Evolutionary conservation across 1,139 yeast species (phyloP).

Genomic region (Saccharomycopsis hybrid): DNA sequence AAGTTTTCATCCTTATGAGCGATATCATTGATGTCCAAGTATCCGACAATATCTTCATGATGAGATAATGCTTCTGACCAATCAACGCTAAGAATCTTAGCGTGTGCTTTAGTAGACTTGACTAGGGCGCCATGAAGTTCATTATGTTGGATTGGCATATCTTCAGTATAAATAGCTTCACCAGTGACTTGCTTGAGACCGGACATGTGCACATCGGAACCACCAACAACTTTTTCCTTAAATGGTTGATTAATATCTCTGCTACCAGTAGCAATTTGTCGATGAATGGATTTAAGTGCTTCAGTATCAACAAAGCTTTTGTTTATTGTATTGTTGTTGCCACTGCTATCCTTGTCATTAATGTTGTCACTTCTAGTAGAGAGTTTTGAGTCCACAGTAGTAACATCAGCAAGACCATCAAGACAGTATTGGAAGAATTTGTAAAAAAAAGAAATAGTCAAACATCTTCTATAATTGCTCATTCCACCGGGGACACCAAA

Average conservation of each 20-base stretch:
- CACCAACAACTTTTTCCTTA: slow-evolving; percentile 32
- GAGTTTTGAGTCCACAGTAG: not conserved
- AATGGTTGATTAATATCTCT: slow-evolving; percentile 34
- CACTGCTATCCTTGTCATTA: slow-evolving; percentile 10
- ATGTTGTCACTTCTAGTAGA: not conserved
- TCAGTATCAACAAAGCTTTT: slow-evolving; percentile 27
- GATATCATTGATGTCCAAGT: slow-evolving; percentile 35
- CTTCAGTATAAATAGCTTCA: slow-evolving; percentile 39
- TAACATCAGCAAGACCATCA: slow-evolving; percentile 18
- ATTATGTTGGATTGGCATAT: slow-evolving; percentile 34
- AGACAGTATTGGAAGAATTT: slow-evolving; percentile 33
- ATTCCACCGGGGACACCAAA: slow-evolving; percentile 42
- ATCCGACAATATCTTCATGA: slow-evolving; percentile 35
- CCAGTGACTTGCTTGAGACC: slow-evolving; percentile 41
- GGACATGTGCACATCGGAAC: slow-evolving; percentile 35
- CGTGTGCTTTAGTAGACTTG: slow-evolving; percentile 37
- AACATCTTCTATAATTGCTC: slow-evolving; percentile 37
- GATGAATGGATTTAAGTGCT: slow-evolving; percentile 31
- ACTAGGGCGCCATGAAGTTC: slow-evolving; percentile 39
- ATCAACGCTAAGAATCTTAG: slow-evolving; percentile 35
- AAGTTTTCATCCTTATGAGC: slow-evolving; percentile 31
- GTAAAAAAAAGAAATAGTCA: slow-evolving; percentile 38
- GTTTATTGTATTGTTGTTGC: slow-evolving; percentile 7
- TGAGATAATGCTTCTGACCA: slow-evolving; percentile 32
- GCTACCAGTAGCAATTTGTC: slow-evolving; percentile 32